phyloP scores from a whole-genome alignment of 305 asterid genomes.

The Fraxinus nigra region DNA sequence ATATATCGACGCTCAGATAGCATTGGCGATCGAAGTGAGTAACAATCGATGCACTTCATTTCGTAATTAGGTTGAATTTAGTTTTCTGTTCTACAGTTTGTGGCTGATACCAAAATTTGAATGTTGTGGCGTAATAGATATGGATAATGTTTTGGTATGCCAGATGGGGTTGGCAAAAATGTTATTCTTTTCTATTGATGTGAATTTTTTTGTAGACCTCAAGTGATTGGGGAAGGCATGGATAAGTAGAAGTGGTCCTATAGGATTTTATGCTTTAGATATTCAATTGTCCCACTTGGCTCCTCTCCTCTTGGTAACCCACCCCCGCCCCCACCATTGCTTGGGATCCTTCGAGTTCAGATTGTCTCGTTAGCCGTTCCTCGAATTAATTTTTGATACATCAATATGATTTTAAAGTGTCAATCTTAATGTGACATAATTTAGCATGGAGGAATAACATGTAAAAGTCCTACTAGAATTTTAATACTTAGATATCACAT shows the following conservation, averaged over 20 bases:
- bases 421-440: no score
- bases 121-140: constrained; percentile 3
- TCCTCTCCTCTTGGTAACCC: not conserved
- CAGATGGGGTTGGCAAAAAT: not conserved
- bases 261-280: not conserved
- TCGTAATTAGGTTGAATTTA: not conserved
- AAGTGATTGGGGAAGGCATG: not conserved
- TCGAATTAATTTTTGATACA: not conserved
- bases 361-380: not conserved
- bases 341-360: not conserved
- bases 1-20: constrained; percentile 1
- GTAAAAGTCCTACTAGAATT: no score
- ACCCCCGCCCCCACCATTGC: not conserved
- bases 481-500: no score
- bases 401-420: not conserved
- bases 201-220: not conserved
- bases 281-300: not conserved
- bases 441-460: no score
- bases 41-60: constrained; percentile 38
- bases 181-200: not conserved
- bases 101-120: not conserved
- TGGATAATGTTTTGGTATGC: constrained; percentile 16
- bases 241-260: not conserved
- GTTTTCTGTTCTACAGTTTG: not conserved
- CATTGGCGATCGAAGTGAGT: constrained; percentile 16